A percentile compares a stretch with the other conserved stretches of the same genome.
Evolutionary conservation across 305 asterid genomes (phyloP).

Genomic region (Fraxinus sp.): DNA sequence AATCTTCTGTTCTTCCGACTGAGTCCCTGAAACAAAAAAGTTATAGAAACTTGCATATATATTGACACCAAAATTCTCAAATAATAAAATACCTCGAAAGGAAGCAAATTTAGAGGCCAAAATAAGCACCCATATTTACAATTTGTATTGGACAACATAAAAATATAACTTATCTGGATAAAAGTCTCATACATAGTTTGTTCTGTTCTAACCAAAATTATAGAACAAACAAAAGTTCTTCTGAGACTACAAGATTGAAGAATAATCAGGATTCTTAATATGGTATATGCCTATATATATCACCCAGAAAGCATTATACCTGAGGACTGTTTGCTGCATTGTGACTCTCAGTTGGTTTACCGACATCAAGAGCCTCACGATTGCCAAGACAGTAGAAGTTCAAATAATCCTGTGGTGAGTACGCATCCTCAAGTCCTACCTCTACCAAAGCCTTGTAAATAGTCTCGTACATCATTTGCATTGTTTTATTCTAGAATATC

Average conservation of each 20-base stretch:
- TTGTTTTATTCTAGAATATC: conserved; percentile 70
- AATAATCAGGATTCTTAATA: neutral
- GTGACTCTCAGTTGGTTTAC: conserved; percentile 38
- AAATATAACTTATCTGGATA: neutral
- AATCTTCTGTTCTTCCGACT: conserved; percentile 75
- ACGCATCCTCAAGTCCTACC: conserved; percentile 85
- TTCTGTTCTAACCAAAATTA: neutral
- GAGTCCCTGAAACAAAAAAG: conserved; percentile 57
- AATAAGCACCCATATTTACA: neutral
- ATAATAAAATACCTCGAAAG: neutral
- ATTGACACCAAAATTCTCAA: neutral
- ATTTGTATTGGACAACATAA: neutral
- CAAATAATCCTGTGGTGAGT: conserved; percentile 83
- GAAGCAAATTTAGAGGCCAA: neutral
- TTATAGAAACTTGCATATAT: neutral
- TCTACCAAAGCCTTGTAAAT: conserved; percentile 89
- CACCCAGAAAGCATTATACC: conserved; percentile 35
- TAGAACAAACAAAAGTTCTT: neutral
- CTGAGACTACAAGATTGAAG: neutral
- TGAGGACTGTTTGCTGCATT: conserved; percentile 75
- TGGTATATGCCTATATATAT: neutral
- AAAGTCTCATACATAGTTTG: neutral
- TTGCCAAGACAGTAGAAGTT: conserved; percentile 94
- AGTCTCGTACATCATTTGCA: conserved; percentile 99
- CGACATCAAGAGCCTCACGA: conserved; percentile 65